Percentiles rank a stretch among this genome's conserved stretches.
phyloP scores from a whole-genome alignment of 495 filamentous ascomycete genomes.

The Penicillium argentinense region DNA sequence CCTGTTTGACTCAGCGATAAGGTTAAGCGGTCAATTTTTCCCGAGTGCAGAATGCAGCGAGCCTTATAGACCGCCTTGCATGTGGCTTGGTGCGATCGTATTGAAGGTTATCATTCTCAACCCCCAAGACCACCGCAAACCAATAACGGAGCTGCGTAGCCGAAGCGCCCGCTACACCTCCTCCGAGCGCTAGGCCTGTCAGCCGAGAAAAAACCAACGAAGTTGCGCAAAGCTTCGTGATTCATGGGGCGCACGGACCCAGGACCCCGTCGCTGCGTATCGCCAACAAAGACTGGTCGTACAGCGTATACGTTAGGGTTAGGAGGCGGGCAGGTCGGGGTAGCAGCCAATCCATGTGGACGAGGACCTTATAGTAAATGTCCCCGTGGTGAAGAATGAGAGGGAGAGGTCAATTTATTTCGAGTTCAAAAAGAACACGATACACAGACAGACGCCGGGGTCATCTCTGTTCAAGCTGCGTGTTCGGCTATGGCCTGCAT shows the following conservation, averaged over 20 bases:
- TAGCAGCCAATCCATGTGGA: slow-evolving; percentile 21
- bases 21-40: slow-evolving; percentile 17
- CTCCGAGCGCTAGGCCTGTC: slow-evolving; percentile 9
- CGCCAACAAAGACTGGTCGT: slow-evolving; percentile 36
- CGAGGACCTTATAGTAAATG: slow-evolving; percentile 2
- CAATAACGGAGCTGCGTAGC: slow-evolving; percentile 14
- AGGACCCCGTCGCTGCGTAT: slow-evolving; percentile 37
- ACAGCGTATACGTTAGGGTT: slow-evolving; percentile 26
- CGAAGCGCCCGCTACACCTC: slow-evolving; percentile 14
- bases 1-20: slow-evolving; percentile 21
- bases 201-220: not conserved
- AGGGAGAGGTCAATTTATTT: slow-evolving; percentile 5
- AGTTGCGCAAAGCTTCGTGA: not conserved
- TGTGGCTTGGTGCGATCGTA: slow-evolving; percentile 6
- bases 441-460: not conserved
- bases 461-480: slow-evolving; percentile 5
- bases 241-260: slow-evolving; percentile 22
- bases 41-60: slow-evolving; percentile 9
- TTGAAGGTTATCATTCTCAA: not conserved
- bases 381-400: not conserved
- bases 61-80: slow-evolving; percentile 19
- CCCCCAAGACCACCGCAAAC: not conserved
- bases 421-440: not conserved
- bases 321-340: slow-evolving; percentile 24
- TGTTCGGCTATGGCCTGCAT: slow-evolving; percentile 25